Percentiles rank a stretch among this genome's conserved stretches.
These are phyloP conservation scores for Neocucurbitaria cava DNA, from an alignment of 2,329 filamentous ascomycete species.

Conservation along the genomic window DNA sequence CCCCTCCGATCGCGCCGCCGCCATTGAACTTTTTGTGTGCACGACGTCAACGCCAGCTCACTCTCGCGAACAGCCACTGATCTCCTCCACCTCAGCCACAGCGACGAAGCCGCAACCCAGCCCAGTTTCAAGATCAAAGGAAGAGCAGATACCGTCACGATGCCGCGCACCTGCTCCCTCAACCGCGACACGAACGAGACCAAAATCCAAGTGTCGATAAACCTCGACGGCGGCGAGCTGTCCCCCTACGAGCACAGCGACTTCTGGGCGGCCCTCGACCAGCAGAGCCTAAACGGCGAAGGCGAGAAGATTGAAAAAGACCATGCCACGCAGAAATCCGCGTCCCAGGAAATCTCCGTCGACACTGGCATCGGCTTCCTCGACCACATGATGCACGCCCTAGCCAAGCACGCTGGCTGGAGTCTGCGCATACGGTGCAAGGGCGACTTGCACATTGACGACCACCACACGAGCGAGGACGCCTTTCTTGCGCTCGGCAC, in stretches of 20 bases:
- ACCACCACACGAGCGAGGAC: constrained; percentile 98
- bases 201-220: constrained; percentile 90
- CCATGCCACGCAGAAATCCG: constrained; percentile 85
- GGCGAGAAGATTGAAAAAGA: constrained; percentile 54
- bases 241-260: constrained; percentile 56
- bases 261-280: constrained; percentile 57
- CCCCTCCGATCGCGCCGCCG: constrained; percentile 14
- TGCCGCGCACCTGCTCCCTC: constrained; percentile 74
- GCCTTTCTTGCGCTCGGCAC: constrained; percentile 88
- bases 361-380: constrained; percentile 96
- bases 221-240: constrained; percentile 84
- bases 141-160: constrained; percentile 18
- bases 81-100: background rate
- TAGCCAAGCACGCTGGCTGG: constrained; percentile 96
- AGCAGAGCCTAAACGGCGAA: constrained; percentile 37
- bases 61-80: background rate
- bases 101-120: background rate
- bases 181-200: constrained; percentile 97
- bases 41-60: background rate
- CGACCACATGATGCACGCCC: constrained; percentile 97
- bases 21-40: constrained; percentile 28
- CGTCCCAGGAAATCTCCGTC: constrained; percentile 84
- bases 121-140: background rate
- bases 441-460: constrained; percentile 95
- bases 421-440: constrained; percentile 81